A percentile compares a stretch with the other conserved stretches of the same genome.
Evolutionary conservation across 2,329 filamentous ascomycete species (phyloP).

Genomic region (Dactylellina cionopaga): DNA sequence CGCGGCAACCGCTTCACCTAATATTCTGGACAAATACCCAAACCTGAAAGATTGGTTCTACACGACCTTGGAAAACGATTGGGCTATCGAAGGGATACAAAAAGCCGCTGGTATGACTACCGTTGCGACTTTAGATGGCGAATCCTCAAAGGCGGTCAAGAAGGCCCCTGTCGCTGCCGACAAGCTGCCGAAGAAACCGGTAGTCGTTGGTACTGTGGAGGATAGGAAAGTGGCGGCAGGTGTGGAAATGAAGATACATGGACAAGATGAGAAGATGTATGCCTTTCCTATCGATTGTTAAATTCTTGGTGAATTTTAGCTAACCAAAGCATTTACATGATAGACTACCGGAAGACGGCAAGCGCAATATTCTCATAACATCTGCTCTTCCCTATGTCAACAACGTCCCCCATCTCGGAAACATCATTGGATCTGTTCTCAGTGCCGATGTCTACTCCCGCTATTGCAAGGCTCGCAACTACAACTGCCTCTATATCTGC

Average conservation of each 20-base stretch:
- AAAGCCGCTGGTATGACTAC: conserved; percentile 55
- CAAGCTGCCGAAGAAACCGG: conserved; percentile 51
- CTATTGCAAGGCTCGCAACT: conserved; percentile 81
- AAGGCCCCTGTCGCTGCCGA: conserved; percentile 40
- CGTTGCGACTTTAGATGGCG: conserved; percentile 33
- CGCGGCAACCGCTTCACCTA: conserved; percentile 46
- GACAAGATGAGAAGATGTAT: conserved; percentile 56
- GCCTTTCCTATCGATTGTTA: conserved; percentile 15
- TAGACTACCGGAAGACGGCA: conserved; percentile 70
- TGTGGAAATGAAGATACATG: conserved; percentile 55
- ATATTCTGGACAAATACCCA: conserved; percentile 47
- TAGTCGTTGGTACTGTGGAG: conserved; percentile 43
- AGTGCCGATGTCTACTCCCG: conserved; percentile 84
- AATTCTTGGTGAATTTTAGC: not conserved
- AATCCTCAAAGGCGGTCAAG: conserved; percentile 41
- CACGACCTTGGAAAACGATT: conserved; percentile 51
- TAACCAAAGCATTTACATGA: conserved; percentile 27
- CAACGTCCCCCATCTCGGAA: conserved; percentile 84
- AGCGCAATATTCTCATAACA: conserved; percentile 89
- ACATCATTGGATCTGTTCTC: conserved; percentile 86
- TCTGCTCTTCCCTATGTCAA: conserved; percentile 89
- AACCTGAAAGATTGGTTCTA: conserved; percentile 55
- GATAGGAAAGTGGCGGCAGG: conserved; percentile 53
- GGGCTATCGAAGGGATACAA: conserved; percentile 57
- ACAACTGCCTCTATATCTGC: conserved; percentile 84